Evolutionary conservation across 2,329 filamentous ascomycete genomes (phyloP).

Genomic region (Rugonectria rugulosa): DNA sequence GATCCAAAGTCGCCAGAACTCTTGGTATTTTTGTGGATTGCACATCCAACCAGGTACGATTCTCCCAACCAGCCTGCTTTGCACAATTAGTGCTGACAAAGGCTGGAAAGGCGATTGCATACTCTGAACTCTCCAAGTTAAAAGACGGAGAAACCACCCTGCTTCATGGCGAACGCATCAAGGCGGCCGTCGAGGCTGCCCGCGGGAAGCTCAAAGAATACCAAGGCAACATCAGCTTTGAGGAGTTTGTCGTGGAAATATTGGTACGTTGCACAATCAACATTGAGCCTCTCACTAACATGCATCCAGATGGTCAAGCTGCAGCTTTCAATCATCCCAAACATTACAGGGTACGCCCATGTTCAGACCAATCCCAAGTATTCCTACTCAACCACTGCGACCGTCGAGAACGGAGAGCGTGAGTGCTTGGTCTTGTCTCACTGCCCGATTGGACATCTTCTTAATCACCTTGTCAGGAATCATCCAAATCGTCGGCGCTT

Average conservation of each 20-base stretch:
- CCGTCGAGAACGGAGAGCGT: conserved; percentile 60
- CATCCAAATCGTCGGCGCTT: conserved; percentile 34
- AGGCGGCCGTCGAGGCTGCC: conserved; percentile 37
- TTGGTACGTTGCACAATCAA: conserved; percentile 48
- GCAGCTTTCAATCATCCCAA: conserved; percentile 57
- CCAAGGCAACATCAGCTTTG: conserved; percentile 36
- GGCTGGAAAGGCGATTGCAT: conserved; percentile 44
- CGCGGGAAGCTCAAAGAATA: conserved; percentile 22
- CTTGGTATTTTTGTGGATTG: conserved; percentile 47
- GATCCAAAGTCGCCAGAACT: conserved; percentile 38
- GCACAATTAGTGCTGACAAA: neutral
- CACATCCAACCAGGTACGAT: conserved; percentile 48
- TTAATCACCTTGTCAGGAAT: conserved; percentile 51
- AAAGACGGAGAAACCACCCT: conserved; percentile 28
- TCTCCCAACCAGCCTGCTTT: no score
- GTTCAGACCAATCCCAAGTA: conserved; percentile 68
- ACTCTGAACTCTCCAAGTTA: conserved; percentile 40
- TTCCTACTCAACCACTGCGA: conserved; percentile 58
- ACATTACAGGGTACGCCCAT: conserved; percentile 61
- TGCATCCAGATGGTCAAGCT: conserved; percentile 61
- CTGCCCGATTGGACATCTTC: neutral
- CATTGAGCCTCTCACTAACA: neutral
- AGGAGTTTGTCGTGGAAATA: conserved; percentile 63
- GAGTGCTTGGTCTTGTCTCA: conserved; percentile 19
- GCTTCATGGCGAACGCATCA: conserved; percentile 41